Percentiles rank a stretch among this genome's conserved stretches.
Conservation (phyloP, 225 moss, liverwort and hornwort genomes). For the Pleurozium schreberi region DNA sequence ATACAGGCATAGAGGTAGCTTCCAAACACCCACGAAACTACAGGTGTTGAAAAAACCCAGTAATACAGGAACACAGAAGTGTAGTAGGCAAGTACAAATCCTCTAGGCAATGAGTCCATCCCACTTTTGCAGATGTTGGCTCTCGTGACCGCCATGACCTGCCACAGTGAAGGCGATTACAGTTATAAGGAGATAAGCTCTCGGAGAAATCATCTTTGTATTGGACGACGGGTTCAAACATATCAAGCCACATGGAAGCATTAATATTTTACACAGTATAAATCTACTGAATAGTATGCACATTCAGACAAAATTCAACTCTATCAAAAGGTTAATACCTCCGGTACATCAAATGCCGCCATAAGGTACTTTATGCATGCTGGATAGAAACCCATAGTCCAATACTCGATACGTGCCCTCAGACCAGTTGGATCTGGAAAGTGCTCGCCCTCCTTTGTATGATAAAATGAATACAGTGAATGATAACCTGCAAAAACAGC, state of each 20-base stretch:
- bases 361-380: constrained; percentile 98
- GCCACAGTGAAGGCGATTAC: background rate
- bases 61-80: constrained; percentile 89
- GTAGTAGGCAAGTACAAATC: constrained; percentile 80
- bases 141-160: constrained; percentile 99
- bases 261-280: background rate
- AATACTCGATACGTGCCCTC: constrained; percentile 85
- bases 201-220: background rate
- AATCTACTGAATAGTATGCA: background rate
- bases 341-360: constrained; percentile 98
- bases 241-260: background rate
- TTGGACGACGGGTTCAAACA: background rate
- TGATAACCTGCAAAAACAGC: constrained; percentile 66
- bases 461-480: constrained; percentile 91
- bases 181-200: background rate
- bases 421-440: constrained; percentile 97
- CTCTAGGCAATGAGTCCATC: constrained; percentile 68
- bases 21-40: constrained; percentile 90
- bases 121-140: constrained; percentile 82
- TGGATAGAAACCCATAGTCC: constrained; percentile 93
- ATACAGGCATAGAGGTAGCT: constrained; percentile 81
- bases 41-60: constrained; percentile 98
- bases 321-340: constrained; percentile 31
- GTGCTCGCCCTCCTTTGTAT: constrained; percentile 89
- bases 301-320: background rate